A percentile compares a stretch with the other conserved stretches of the same genome.
Conservation (phyloP, 352 stramenopile genomes). For the Phytophthora pinifolia region DNA sequence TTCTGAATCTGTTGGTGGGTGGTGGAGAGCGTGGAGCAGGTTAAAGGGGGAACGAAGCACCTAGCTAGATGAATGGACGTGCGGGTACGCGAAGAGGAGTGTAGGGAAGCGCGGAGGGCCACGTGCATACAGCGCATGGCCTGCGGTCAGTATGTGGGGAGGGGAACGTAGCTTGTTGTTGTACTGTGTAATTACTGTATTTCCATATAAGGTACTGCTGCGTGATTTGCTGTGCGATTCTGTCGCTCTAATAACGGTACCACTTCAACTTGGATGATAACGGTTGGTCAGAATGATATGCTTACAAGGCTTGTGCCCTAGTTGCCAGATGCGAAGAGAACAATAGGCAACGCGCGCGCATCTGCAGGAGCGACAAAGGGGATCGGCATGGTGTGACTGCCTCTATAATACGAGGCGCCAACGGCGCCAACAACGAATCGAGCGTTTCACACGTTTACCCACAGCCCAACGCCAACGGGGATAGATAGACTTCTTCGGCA, state of each 20-base stretch:
- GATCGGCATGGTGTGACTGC: not conserved
- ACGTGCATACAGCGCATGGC: slow-evolving; percentile 5
- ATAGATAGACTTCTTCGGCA: too few relatives aligned
- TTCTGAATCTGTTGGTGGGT: slow-evolving; percentile 9
- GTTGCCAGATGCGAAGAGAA: slow-evolving; percentile 1
- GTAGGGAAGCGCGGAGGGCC: not conserved
- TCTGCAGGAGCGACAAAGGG: not conserved
- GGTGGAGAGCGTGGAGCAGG: not conserved
- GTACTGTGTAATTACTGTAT: too few relatives aligned
- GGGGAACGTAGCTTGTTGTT: not conserved
- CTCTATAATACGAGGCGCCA: too few relatives aligned
- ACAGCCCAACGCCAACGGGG: too few relatives aligned
- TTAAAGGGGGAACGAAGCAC: not conserved
- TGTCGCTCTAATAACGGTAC: too few relatives aligned
- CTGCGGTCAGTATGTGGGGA: not conserved
- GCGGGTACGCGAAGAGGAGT: not conserved
- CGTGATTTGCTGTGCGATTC: too few relatives aligned
- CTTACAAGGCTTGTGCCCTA: too few relatives aligned
- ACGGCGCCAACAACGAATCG: too few relatives aligned
- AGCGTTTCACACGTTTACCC: too few relatives aligned
- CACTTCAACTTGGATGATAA: too few relatives aligned
- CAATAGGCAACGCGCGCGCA: not conserved
- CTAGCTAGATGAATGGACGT: not conserved
- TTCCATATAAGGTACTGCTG: too few relatives aligned
- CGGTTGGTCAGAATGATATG: too few relatives aligned